phyloP scores from a whole-genome alignment of 1,284 basidiomycete genomes.

The Rugiboletus extremiorientalis region DNA sequence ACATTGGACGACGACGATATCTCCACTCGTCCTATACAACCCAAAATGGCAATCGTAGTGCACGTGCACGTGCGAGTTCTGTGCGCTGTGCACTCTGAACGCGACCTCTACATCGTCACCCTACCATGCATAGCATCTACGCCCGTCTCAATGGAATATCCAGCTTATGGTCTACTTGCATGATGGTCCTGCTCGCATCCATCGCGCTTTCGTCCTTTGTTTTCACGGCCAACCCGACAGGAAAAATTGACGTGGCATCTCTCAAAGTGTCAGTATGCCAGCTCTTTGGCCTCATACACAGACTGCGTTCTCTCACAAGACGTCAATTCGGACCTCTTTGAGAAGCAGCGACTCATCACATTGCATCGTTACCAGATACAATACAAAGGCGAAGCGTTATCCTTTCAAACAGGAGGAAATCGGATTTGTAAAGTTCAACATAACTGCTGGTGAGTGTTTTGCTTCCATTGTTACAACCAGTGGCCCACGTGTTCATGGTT shows the following conservation, averaged over 20 bases:
- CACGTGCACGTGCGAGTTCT: constrained; percentile 5
- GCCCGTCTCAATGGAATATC: constrained; percentile 73
- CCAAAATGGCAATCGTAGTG: constrained; percentile 5
- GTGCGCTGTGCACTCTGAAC: background rate
- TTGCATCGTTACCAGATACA: constrained; percentile 40
- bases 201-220: constrained; percentile 72
- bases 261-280: constrained; percentile 63
- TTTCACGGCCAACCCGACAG: constrained; percentile 59
- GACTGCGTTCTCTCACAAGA: background rate
- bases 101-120: background rate
- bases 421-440: constrained; percentile 76
- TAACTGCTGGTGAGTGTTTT: constrained; percentile 62
- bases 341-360: constrained; percentile 15
- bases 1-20: too few species aligned
- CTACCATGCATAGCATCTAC: constrained; percentile 64
- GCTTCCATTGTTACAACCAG: constrained; percentile 23
- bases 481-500: constrained; percentile 26
- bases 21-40: background rate
- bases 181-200: constrained; percentile 73
- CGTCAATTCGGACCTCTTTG: constrained; percentile 6
- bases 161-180: constrained; percentile 74
- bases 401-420: constrained; percentile 63
- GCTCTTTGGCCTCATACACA: background rate
- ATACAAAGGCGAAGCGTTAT: constrained; percentile 56
- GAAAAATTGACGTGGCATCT: constrained; percentile 54